A percentile compares a stretch with the other conserved stretches of the same genome.
These are phyloP conservation scores for Fusarium decemcellulare DNA, from an alignment of 2,329 filamentous ascomycete genomes.

Conservation along the genomic window DNA sequence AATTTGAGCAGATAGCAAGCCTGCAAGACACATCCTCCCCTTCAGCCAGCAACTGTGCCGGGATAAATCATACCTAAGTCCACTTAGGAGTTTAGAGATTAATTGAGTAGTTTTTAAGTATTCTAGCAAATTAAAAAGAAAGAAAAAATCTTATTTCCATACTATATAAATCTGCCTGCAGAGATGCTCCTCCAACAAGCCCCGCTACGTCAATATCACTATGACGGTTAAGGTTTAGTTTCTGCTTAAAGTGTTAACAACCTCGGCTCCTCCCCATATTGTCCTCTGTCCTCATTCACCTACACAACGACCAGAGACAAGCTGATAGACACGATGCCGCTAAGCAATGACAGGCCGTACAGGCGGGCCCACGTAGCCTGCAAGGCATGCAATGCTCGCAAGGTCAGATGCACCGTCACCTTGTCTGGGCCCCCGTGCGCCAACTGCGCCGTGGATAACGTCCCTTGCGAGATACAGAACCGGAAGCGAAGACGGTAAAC, in stretches of 20 bases:
- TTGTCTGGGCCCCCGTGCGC: constrained; percentile 40
- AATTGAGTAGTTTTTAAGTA: no score
- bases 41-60: no score
- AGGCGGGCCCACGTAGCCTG: constrained; percentile 38
- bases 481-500: constrained; percentile 20
- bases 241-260: not conserved
- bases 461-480: constrained; percentile 30
- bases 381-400: constrained; percentile 31
- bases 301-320: not conserved
- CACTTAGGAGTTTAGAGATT: no score
- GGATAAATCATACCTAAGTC: no score
- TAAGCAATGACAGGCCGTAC: not conserved
- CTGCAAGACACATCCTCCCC: no score
- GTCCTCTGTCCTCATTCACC: not conserved
- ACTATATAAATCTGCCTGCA: no score
- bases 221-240: not conserved
- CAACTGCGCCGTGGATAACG: constrained; percentile 41
- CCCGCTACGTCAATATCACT: no score
- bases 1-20: no score
- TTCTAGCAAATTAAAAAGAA: no score
- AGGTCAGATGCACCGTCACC: constrained; percentile 43
- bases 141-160: no score
- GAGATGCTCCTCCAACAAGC: no score
- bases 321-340: not conserved
- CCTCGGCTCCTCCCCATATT: not conserved